Evolutionary conservation across 495 filamentous ascomycete species (phyloP), one percentile per base, ranked within the genome.

Genomic region (Corynascus novoguineensis): DNA sequence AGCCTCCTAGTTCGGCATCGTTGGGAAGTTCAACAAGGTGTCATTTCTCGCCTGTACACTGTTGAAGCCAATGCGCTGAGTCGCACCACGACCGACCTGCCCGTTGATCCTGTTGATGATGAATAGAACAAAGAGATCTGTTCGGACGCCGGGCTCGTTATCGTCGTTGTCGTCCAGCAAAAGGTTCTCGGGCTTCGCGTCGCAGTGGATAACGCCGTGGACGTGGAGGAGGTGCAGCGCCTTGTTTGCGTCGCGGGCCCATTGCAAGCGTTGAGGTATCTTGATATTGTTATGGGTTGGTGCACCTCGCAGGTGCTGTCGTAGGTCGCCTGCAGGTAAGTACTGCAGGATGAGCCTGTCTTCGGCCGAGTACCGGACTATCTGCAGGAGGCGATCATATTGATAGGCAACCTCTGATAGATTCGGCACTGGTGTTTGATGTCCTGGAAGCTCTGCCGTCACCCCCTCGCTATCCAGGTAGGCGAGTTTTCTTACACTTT

Each of bases 331-430:
- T 37, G 15, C 29, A 9, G 47, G 29, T 31, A 50, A 24, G 31
- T 50, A 50, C 47, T 50, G 47, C 9, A 50, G 47, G 47, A 50
- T 31, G 47, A 50, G 47, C 25, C 47, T 21, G 31, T 50, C 47
- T 50, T 50, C 47, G 10, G 17, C 29, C 22, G 48, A 50, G 48
- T 50, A 37, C 21, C 31, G 35, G 48, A 50, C 37, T 19, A 50
- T 28, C 19, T 50, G 48, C 17, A 50, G 31, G 15, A 37, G 11
- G 15, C 48, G 48, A 11, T 50, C 48, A 32, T 50, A 21, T 50
- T 37, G 48, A 7, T 10, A 10, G 48, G 48, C 31, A 50, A 32
- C 27, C 31, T 50, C 31, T 50, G 31, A 21, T 50, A 50, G 31
- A 50, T 32, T 24, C 48, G 48, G 37, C 35, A 37, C 19, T 37